phyloP scores from a whole-genome alignment of 495 filamentous ascomycete species.

The Immersiella caudata region DNA sequence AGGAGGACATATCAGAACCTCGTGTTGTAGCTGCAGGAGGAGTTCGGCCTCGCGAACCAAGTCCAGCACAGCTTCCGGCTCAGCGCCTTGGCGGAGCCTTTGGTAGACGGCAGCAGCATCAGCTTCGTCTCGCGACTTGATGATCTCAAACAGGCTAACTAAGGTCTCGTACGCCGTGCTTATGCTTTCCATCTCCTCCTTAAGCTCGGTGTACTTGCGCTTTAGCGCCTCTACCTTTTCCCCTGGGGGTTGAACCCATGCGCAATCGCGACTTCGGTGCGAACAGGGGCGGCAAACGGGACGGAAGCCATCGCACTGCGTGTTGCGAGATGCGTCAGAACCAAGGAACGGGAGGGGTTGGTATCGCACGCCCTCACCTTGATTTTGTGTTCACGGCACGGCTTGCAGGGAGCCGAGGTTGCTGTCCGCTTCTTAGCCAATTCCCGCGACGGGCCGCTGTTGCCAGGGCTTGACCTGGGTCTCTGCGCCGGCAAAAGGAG shows the following conservation, averaged over 20 bases:
- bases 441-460: neutral
- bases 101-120: slow-evolving; percentile 32
- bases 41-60: slow-evolving; percentile 36
- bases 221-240: neutral
- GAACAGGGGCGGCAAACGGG: neutral
- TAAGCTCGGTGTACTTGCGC: neutral
- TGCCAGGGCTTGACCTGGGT: neutral
- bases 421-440: neutral
- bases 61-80: slow-evolving; percentile 32
- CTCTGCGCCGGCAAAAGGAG: neutral
- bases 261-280: neutral
- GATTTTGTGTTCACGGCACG: neutral
- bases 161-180: neutral
- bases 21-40: slow-evolving; percentile 33
- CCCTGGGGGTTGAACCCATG: neutral
- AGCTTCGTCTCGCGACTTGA: slow-evolving; percentile 27
- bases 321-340: neutral
- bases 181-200: neutral
- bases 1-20: slow-evolving; percentile 37
- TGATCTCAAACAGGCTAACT: neutral
- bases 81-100: slow-evolving; percentile 33
- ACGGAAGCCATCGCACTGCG: neutral
- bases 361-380: neutral
- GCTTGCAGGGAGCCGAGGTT: neutral
- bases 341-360: neutral